Evolutionary conservation across 139 green algal species (phyloP).

Genomic region (Klebsormidium nitens): DNA sequence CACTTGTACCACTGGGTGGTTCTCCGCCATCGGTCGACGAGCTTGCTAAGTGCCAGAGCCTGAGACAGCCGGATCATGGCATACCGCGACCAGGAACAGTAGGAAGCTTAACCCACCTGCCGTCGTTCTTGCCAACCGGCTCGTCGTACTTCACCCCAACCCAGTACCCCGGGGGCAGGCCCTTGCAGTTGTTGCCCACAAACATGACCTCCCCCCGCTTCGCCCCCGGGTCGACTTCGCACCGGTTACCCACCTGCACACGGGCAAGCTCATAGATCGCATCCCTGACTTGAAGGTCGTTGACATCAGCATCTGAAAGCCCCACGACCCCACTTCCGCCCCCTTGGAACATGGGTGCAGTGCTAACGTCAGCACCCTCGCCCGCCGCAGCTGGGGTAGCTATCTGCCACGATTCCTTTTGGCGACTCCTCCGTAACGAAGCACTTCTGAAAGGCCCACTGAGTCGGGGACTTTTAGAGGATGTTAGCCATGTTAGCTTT

Average conservation of each 20-base stretch:
- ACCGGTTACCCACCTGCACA: conserved; percentile 64
- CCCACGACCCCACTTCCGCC: no score
- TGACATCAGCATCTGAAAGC: no score
- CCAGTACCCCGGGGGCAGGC: conserved; percentile 76
- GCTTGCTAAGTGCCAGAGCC: neutral
- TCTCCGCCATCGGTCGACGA: no score
- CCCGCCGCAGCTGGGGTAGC: no score
- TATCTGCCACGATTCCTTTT: no score
- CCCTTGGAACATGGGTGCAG: neutral
- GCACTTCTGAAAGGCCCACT: no score
- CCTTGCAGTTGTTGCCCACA: conserved; percentile 59
- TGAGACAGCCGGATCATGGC: neutral
- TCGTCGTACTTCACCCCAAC: conserved; percentile 93
- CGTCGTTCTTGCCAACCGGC: conserved; percentile 94
- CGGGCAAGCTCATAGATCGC: conserved; percentile 35
- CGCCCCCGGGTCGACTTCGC: conserved; percentile 83
- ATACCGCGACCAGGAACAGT: neutral
- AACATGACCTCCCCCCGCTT: conserved; percentile 70
- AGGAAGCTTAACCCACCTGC: conserved; percentile 43
- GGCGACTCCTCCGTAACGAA: no score
- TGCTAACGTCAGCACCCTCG: neutral
- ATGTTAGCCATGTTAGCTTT: no score
- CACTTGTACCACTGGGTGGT: no score
- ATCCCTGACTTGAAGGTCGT: neutral
- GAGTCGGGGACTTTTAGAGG: no score